A percentile compares a stretch with the other conserved stretches of the same genome.
Conservation (phyloP, 768 basidiomycete genomes). For the Amanita pallidorosea region DNA sequence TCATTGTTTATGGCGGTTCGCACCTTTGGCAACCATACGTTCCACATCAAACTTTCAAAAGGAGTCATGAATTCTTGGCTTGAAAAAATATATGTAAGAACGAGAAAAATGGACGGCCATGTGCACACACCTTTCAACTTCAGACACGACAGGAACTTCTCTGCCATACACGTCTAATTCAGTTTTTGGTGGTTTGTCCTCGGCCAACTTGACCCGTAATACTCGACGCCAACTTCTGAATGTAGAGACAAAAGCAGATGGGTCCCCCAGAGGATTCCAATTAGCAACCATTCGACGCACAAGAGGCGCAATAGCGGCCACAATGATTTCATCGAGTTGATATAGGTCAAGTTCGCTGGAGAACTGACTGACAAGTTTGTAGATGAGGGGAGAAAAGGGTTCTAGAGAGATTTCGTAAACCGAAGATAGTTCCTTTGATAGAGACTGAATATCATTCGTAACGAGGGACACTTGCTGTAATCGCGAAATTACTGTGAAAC, state of each 20-base stretch:
- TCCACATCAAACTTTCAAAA: conserved; percentile 92
- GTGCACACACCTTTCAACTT: not conserved
- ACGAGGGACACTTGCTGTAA: conserved; percentile 71
- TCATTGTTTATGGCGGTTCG: conserved; percentile 91
- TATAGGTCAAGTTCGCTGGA: conserved; percentile 67
- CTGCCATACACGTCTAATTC: conserved; percentile 53
- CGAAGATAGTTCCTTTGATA: conserved; percentile 53
- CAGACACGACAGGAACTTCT: conserved; percentile 15
- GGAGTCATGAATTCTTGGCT: conserved; percentile 79
- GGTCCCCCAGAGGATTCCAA: conserved; percentile 84
- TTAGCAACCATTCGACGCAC: conserved; percentile 62
- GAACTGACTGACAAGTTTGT: conserved; percentile 61
- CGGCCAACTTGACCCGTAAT: conserved; percentile 43
- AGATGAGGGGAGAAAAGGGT: conserved; percentile 61
- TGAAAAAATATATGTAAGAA: conserved; percentile 4
- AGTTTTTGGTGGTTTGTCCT: conserved; percentile 28
- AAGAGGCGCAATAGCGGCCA: conserved; percentile 81
- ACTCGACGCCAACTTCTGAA: conserved; percentile 65
- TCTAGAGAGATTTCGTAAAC: conserved; percentile 66
- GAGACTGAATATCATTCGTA: conserved; percentile 56
- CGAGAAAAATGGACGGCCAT: not conserved
- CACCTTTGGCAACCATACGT: conserved; percentile 91
- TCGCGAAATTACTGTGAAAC: conserved; percentile 55
- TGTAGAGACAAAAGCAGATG: conserved; percentile 47
- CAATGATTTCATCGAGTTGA: conserved; percentile 81